Base-by-base conservation (phyloP, 2,329 filamentous ascomycete species). In the Berkeleyomyces rouxiae region DNA sequence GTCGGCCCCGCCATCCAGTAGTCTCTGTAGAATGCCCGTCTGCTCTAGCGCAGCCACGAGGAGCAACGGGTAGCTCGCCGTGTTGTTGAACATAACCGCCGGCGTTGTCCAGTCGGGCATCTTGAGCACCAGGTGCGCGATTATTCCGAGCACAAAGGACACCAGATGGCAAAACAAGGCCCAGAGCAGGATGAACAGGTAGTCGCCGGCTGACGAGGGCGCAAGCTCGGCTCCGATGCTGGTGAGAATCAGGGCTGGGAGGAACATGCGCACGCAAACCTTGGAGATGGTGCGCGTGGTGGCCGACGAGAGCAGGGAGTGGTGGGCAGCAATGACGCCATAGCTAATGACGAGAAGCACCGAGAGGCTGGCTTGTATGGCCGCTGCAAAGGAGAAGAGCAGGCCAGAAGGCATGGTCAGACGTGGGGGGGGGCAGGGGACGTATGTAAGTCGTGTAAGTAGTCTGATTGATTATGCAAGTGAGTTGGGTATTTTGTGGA, bases 21-120 rank as follows among this genome's bases (percentile, higher is more conserved):
- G 69, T 33, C 75, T 70, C 4, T 53, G 49, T 5, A 86, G 72
- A 36, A 85, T 80, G 1, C 81, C 82, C 0, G 83, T 83, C 40
- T 73, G 70, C 16, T 71, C 69, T n/a, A 75, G 69, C 4, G 73
- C 71, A 40, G 74, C 72, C 46, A 78, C 71, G 1, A 79, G 71
- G 44, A 79, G 69, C 13, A 79, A 68, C 1, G 77, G 76, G 65
- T 77, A 75, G 58, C 72, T 74, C 0, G 76, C 77, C 0, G 75
- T 77, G 68, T 79, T 79, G 68, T 78, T 78, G 70, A 79, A 78
- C 67, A 76, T 74, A 59, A 78, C 69, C 4, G 75, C 76, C 0
- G 74, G 72, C 0, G 74, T 74, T 5, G 74, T 73, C 76, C 75
- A 79, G 66, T 74, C 72, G 3, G 76, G 76, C 71, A 78, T 73